Conservation (phyloP, 108 stramenopile species). For the Discostella pseudostelligera region DNA sequence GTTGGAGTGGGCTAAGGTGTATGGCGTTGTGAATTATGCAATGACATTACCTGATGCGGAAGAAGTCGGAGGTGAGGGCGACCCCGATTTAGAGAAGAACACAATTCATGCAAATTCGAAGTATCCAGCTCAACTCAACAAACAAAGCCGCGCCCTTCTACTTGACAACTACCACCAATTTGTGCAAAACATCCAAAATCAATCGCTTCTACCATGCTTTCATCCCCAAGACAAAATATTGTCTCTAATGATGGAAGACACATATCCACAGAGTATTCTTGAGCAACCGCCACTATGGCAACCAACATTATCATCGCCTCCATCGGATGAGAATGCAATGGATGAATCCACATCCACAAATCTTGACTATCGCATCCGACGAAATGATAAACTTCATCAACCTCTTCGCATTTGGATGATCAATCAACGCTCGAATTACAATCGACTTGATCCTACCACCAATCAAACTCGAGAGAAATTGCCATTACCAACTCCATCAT, state of each 20-base stretch:
- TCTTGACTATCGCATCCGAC: conserved; percentile 38
- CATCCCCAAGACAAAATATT: conserved; percentile 44
- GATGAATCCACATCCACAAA: conserved; percentile 1
- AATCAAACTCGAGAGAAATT: neutral
- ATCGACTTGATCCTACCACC: conserved; percentile 23
- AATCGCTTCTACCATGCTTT: conserved; percentile 26
- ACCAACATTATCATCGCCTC: neutral
- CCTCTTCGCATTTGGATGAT: conserved; percentile 47
- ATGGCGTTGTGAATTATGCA: conserved; percentile 33
- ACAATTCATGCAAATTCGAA: conserved; percentile 4
- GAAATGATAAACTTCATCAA: conserved; percentile 31
- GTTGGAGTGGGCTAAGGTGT: conserved; percentile 48
- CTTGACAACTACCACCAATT: conserved; percentile 37
- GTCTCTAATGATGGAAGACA: conserved; percentile 27
- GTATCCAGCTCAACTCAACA: neutral
- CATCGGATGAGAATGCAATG: neutral
- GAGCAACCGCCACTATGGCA: conserved; percentile 8
- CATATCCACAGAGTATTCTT: conserved; percentile 14
- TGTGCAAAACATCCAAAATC: conserved; percentile 37
- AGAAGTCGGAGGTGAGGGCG: neutral
- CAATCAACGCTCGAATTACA: conserved; percentile 44
- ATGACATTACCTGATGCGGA: conserved; percentile 9
- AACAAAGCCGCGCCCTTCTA: conserved; percentile 15
- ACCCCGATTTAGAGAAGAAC: neutral
- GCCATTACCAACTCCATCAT: neutral